Conservation (phyloP, 345 rosid species). For the Atalantia buxifolia region DNA sequence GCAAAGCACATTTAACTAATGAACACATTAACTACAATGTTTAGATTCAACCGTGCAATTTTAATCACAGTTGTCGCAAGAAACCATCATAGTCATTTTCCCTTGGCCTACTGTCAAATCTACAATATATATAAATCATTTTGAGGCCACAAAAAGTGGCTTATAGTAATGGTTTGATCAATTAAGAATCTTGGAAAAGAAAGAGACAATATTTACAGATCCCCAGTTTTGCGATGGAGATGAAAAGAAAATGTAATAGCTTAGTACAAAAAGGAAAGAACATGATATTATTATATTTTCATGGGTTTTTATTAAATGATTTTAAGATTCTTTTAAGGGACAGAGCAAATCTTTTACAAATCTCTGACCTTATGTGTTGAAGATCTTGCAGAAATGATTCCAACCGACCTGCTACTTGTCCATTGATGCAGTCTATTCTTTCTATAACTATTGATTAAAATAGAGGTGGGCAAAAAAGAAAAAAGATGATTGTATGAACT, state of each 20-base stretch:
- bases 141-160: too few relatives aligned
- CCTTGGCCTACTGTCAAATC: not conserved
- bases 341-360: constrained; percentile 10
- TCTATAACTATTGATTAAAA: not conserved
- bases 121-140: too few relatives aligned
- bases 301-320: not conserved
- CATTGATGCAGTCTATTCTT: not conserved
- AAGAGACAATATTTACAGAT: constrained; percentile 4
- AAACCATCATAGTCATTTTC: not conserved
- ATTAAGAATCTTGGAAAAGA: constrained; percentile 12
- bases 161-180: not conserved
- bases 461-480: not conserved
- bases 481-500: too few relatives aligned
- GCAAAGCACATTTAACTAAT: not conserved
- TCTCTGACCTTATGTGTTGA: constrained; percentile 11
- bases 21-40: not conserved
- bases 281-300: not conserved
- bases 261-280: not conserved
- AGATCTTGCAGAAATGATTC: constrained; percentile 1
- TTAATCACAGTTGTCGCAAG: constrained; percentile 1
- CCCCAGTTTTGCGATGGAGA: constrained; percentile 9
- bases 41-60: not conserved
- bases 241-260: not conserved
- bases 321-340: constrained; percentile 4
- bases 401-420: not conserved